Conservation (phyloP, 768 basidiomycete species). For the Lyophyllum shimeji region DNA sequence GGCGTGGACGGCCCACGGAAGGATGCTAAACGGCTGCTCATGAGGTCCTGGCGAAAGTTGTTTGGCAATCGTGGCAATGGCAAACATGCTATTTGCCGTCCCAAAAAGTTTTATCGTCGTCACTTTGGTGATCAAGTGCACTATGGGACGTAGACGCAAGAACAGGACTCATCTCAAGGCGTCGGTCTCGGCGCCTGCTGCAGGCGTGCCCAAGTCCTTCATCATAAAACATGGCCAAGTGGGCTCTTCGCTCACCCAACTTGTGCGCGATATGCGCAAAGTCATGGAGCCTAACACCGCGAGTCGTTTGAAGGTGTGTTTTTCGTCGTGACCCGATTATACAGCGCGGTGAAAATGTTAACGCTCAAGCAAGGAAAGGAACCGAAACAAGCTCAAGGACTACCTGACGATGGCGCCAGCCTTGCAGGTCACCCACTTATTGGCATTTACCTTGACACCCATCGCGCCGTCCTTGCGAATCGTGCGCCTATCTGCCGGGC, state of each 20-base stretch:
- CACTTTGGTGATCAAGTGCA: neutral
- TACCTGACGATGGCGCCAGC: constrained; percentile 90
- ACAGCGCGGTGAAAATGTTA: neutral
- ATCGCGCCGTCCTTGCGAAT: constrained; percentile 86
- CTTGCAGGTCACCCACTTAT: constrained; percentile 87
- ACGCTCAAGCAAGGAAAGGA: constrained; percentile 67
- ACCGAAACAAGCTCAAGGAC: constrained; percentile 89
- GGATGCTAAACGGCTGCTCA: constrained; percentile 59
- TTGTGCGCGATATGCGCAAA: constrained; percentile 90
- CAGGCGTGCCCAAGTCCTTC: constrained; percentile 80
- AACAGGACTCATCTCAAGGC: constrained; percentile 81
- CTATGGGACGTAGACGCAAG: constrained; percentile 81
- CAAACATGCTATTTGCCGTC: constrained; percentile 14
- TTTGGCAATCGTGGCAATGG: constrained; percentile 19
- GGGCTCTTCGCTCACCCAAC: constrained; percentile 80
- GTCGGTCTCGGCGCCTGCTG: constrained; percentile 28
- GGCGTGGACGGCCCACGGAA: constrained; percentile 82
- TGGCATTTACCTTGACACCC: constrained; percentile 88
- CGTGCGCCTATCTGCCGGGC: constrained; percentile 84
- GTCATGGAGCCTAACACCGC: constrained; percentile 99
- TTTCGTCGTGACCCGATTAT: neutral
- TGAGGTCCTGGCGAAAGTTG: constrained; percentile 11
- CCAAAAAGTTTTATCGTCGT: constrained; percentile 9
- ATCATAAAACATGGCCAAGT: constrained; percentile 96
- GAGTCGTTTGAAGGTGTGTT: constrained; percentile 76